Evolutionary conservation across 2,329 filamentous ascomycete species (phyloP), one percentile per base, ranked within the genome.

Genomic region (Aspergillus versicolor): DNA sequence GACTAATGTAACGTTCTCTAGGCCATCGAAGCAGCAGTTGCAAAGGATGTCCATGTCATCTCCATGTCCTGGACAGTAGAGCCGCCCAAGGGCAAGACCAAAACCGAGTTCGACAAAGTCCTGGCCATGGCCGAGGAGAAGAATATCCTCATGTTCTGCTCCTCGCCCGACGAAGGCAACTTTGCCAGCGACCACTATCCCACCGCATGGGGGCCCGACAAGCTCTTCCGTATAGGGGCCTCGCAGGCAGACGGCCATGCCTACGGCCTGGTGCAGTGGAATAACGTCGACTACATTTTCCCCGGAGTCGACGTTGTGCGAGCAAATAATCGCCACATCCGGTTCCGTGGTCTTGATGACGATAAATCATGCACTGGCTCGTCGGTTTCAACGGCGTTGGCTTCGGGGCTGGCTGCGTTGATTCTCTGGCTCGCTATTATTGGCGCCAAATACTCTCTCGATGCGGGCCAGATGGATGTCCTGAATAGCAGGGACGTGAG

Each of bases 41-140:
- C 24, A 19, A 40, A 40, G n/a, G 37, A 50, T 11, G 47, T 50
- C 11, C 47, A 50, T 12, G 24, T 50, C 32, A 50, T 50, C 9
- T 40, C n/a, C 47, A 50, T 50, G 47, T 50, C 34, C 19, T 50
- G 47, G 47, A 40, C 47, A 41, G 22, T 50, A 13, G 19, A 40
- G 0, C 32, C 22, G 12, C 32, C 34, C 13, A 24, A n/a, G 11
- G 19, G 19, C 4, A 21, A 41, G 15, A 21, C 13, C 7, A 50
- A 50, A 27, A 1, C 19, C 5, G 47, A 12, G 15, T 40, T 50
- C 11, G 47, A 38, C 12, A 21, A 4, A 6, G 47, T 34, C 1
- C 9, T 50, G 47, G 15, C 21, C 7, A 24, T 19, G 2, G 47
- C 47, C 12, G 34, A 50, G n/a, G 7, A 17, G 3, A 50, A 41